phyloP scores from a whole-genome alignment of 441 rosid genomes.

The Gossypium armourianum region DNA sequence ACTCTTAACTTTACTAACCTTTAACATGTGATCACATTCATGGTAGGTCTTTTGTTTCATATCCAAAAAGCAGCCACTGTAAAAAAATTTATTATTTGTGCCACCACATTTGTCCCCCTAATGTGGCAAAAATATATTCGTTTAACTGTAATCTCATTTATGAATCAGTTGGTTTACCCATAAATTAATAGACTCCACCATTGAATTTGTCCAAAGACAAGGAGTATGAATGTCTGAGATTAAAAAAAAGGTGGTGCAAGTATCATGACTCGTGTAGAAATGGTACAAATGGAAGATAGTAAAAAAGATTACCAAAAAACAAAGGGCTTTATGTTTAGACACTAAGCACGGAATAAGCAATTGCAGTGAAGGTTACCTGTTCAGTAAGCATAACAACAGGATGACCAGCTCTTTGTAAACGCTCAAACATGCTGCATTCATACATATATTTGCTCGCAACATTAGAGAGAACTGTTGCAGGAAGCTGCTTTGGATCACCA shows the following conservation, averaged over 20 bases:
- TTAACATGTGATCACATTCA: background rate
- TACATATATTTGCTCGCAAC: conserved; percentile 82
- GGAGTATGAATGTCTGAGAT: background rate
- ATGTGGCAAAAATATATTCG: background rate
- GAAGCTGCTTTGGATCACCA: conserved; percentile 99
- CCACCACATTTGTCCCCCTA: background rate
- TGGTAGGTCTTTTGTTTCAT: background rate
- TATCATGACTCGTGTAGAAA: background rate
- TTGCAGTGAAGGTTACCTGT: conserved; percentile 43
- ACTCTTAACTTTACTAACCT: background rate
- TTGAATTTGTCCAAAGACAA: background rate
- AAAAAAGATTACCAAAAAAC: background rate
- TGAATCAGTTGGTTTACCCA: background rate
- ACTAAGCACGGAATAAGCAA: conserved; percentile 3
- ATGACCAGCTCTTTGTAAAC: conserved; percentile 87
- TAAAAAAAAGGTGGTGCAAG: background rate
- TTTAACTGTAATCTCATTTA: background rate
- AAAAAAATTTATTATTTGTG: background rate
- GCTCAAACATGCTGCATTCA: conserved; percentile 99
- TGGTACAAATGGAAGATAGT: background rate
- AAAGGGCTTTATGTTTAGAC: background rate
- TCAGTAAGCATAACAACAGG: conserved; percentile 89
- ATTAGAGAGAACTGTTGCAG: conserved; percentile 91
- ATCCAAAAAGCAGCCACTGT: background rate
- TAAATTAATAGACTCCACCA: background rate